Conservation (phyloP, 306 rosid genomes). For the Castanea sativa region DNA sequence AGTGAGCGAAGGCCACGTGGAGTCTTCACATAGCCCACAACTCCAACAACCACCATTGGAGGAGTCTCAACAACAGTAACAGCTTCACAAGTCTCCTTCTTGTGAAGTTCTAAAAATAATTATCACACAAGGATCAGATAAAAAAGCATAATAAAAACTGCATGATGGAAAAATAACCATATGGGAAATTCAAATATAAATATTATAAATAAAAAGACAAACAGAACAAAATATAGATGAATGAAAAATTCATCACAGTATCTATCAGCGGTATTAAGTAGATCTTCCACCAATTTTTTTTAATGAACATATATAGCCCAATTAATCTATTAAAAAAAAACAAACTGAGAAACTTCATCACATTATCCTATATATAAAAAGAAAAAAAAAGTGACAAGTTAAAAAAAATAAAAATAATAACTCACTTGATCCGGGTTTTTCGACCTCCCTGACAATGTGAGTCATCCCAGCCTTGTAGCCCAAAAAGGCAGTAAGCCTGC, state of each 20-base stretch:
- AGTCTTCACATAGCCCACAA: conserved; percentile 81
- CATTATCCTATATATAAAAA: too few relatives aligned
- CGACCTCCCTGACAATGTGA: conserved; percentile 83
- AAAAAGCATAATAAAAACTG: background rate
- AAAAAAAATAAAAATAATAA: background rate
- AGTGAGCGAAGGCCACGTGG: conserved; percentile 85
- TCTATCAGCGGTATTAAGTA: too few relatives aligned
- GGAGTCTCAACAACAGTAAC: conserved; percentile 84
- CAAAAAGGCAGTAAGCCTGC: conserved; percentile 68
- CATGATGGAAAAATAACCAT: background rate
- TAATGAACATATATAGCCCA: too few relatives aligned
- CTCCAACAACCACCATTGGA: conserved; percentile 81
- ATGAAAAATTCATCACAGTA: too few relatives aligned
- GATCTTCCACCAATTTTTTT: too few relatives aligned
- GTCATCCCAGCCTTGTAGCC: conserved; percentile 96
- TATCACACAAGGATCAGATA: too few relatives aligned
- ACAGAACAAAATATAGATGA: too few relatives aligned
- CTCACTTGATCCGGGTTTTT: conserved; percentile 84
- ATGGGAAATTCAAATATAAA: background rate
- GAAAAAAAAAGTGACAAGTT: background rate
- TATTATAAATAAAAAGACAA: background rate
- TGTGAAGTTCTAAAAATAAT: conserved; percentile 65
- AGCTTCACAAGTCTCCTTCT: conserved; percentile 88
- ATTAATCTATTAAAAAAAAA: background rate
- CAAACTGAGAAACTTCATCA: too few relatives aligned